Base-by-base conservation (phyloP, 2,329 filamentous ascomycete genomes). In the Ophiosphaerella narmari region DNA sequence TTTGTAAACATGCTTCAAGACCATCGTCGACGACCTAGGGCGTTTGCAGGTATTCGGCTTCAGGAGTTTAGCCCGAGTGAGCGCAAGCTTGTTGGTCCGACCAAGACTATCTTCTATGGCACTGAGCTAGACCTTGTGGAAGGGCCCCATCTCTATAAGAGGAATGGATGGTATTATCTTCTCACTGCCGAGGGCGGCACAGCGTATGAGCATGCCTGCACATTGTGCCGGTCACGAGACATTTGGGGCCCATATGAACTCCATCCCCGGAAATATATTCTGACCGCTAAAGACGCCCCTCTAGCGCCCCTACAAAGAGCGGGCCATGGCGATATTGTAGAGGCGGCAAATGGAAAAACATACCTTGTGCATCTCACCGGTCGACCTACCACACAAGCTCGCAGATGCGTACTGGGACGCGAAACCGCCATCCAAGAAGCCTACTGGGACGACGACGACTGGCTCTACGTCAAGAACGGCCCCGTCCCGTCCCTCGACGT, bases 381-480 rank as follows among this genome's bases (percentile, higher is more conserved):
- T 2, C 67, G 71, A 2, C 70, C 70, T 5, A 70, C 56, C 2
- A 71, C 70, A 3, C 63, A 72, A 34, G 50, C 53, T 14, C 60
- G 67, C 4, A 64, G 68, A 11, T 73, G 69, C 41, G 68, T 73
- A 16, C 63, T 74, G 7, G 71, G 71, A 3, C 68, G 71, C 4
- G 71, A 74, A 42, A 66, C 60, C 2, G 60, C 62, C 0, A 82
- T 86, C 16, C 84, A 86, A 58, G 80, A 85, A 57, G 82, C 79
- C 0, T 80, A 77, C 63, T 86, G 84, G 84, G 55, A 50, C n/a
- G 71, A 81, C 9, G 82, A 86, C 39, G 83, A 83, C 60, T 86
- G 84, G 84, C 74, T 86, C 4, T 85, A 85, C 52, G 74, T 86
- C 38, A 85, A 85, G 66, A 73, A 81, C 46, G 83, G 83, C 0